Evolutionary conservation across 495 filamentous ascomycete genomes (phyloP).

Genomic region (Trichoderma asperelloides): DNA sequence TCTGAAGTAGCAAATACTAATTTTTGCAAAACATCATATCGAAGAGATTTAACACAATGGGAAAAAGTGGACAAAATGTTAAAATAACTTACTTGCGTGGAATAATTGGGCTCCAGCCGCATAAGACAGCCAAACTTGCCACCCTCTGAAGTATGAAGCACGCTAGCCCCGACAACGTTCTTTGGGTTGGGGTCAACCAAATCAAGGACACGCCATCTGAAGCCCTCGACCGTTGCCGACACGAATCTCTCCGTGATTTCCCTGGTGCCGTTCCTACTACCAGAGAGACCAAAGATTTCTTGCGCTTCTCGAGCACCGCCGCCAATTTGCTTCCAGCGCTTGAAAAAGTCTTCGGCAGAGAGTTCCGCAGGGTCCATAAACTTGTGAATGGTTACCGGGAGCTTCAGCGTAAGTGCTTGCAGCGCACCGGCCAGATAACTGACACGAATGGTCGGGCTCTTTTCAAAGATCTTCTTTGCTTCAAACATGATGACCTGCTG

Average conservation of each 20-base stretch:
- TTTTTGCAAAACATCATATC: conserved; percentile 3
- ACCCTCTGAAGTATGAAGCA: conserved; percentile 51
- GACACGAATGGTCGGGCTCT: conserved; percentile 84
- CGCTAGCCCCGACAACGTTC: conserved; percentile 22
- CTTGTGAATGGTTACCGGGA: conserved; percentile 84
- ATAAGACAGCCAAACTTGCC: conserved; percentile 93
- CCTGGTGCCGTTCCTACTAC: conserved; percentile 39
- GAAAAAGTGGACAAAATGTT: neutral
- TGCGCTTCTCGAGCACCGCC: conserved; percentile 79
- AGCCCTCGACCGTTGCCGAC: conserved; percentile 59
- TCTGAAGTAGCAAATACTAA: conserved; percentile 7
- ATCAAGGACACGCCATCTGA: conserved; percentile 54
- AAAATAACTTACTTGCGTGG: conserved; percentile 56
- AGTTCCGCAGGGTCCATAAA: conserved; percentile 91
- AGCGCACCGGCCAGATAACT: conserved; percentile 90
- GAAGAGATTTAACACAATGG: neutral
- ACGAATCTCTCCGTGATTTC: conserved; percentile 52
- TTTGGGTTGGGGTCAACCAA: conserved; percentile 21
- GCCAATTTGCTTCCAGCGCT: conserved; percentile 97
- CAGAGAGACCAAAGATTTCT: conserved; percentile 63
- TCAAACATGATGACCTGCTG: conserved; percentile 95
- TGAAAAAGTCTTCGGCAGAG: conserved; percentile 89
- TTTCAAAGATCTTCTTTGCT: conserved; percentile 68
- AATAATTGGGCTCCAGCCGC: conserved; percentile 89
- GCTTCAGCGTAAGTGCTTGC: conserved; percentile 83